Conservation (phyloP, 2,329 filamentous ascomycete species). For the Penicillium hesseltinei region DNA sequence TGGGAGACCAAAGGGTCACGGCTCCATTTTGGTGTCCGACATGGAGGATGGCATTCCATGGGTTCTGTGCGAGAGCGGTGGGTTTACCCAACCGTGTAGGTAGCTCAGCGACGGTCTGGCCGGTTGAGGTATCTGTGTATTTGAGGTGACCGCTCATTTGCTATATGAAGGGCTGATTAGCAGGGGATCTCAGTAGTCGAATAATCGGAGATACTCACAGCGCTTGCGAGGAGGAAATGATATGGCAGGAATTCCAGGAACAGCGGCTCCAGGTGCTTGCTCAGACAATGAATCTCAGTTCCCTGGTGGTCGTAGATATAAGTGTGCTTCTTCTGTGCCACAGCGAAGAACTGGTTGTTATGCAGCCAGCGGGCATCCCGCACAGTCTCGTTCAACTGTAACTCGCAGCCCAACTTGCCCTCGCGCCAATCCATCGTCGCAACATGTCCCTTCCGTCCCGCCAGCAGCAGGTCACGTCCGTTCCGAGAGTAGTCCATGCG, state of each 20-base stretch:
- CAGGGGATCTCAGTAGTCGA: not conserved
- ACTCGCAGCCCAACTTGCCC: slow-evolving; percentile 84
- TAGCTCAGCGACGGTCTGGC: slow-evolving; percentile 80
- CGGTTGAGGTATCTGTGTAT: slow-evolving; percentile 94
- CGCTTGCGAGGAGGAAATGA: slow-evolving; percentile 86
- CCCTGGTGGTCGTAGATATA: slow-evolving; percentile 95
- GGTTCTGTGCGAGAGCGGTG: slow-evolving; percentile 81
- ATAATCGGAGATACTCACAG: slow-evolving; percentile 54
- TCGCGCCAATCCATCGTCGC: slow-evolving; percentile 96
- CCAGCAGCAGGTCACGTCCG: slow-evolving; percentile 79
- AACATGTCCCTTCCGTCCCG: slow-evolving; percentile 88
- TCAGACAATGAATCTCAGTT: slow-evolving; percentile 86
- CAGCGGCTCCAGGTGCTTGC: slow-evolving; percentile 85
- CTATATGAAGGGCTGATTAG: slow-evolving; percentile 42
- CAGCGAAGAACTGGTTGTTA: slow-evolving; percentile 89
- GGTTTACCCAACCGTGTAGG: slow-evolving; percentile 82
- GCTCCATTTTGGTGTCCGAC: slow-evolving; percentile 93
- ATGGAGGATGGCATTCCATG: slow-evolving; percentile 87
- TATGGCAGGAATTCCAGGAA: slow-evolving; percentile 96
- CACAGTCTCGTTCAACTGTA: slow-evolving; percentile 87
- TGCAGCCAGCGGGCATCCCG: slow-evolving; percentile 89
- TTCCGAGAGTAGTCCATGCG: slow-evolving; percentile 85
- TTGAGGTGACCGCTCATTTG: slow-evolving; percentile 78
- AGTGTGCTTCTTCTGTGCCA: slow-evolving; percentile 92
- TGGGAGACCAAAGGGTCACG: slow-evolving; percentile 94